Evolutionary conservation across 1,284 basidiomycete species (phyloP).

Genomic region (Pascua sp.): DNA sequence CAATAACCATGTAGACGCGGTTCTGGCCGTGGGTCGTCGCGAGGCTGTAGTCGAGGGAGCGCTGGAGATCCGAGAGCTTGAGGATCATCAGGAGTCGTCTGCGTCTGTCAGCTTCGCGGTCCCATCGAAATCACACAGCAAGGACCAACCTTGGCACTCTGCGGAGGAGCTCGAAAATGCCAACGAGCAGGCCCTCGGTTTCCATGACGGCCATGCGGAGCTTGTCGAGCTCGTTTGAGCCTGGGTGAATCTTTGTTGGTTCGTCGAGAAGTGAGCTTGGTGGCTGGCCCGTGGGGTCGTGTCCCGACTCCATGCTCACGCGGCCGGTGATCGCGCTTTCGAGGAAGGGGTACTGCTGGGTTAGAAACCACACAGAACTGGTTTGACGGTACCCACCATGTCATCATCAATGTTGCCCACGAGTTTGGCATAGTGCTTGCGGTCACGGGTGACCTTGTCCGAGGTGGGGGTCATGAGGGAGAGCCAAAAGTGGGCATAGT

Average conservation of each 20-base stretch:
- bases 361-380: not conserved
- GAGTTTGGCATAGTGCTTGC: constrained; percentile 77
- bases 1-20: constrained; percentile 86
- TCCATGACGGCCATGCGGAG: constrained; percentile 63
- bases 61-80: constrained; percentile 63
- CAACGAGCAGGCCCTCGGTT: constrained; percentile 72
- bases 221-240: constrained; percentile 61
- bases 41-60: constrained; percentile 57
- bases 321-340: constrained; percentile 77
- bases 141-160: constrained; percentile 62
- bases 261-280: constrained; percentile 70
- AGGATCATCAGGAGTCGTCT: constrained; percentile 48
- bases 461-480: constrained; percentile 73
- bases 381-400: constrained; percentile 58
- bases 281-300: constrained; percentile 17
- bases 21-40: constrained; percentile 60
- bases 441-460: constrained; percentile 60
- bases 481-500: constrained; percentile 69
- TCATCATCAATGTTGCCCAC: constrained; percentile 87
- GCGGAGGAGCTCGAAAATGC: constrained; percentile 78
- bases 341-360: constrained; percentile 54
- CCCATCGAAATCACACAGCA: no score
- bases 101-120: no score
- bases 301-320: constrained; percentile 43
- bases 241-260: no score